phyloP scores from a whole-genome alignment of 768 basidiomycete genomes.

The Pleurotus eryngii region DNA sequence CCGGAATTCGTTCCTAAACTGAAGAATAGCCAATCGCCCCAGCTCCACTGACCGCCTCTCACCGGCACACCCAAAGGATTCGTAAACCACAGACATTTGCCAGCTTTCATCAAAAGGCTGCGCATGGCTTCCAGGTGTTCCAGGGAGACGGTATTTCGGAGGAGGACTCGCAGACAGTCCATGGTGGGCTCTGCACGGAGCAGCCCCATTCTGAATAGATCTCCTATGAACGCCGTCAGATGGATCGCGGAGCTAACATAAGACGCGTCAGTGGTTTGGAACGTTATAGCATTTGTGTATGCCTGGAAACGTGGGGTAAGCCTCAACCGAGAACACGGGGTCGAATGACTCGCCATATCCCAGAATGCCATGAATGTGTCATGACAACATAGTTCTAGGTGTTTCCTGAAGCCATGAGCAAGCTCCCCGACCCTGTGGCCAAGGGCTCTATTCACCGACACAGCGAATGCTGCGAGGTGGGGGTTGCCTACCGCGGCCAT shows the following conservation, averaged over 20 bases:
- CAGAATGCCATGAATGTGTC: slow-evolving; percentile 21
- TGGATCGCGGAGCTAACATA: slow-evolving; percentile 18
- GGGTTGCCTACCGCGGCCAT: slow-evolving; percentile 9
- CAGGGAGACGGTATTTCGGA: slow-evolving; percentile 20
- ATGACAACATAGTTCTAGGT: slow-evolving; percentile 20
- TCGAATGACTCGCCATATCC: slow-evolving; percentile 20
- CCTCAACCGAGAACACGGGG: background rate
- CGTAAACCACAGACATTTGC: slow-evolving; percentile 5
- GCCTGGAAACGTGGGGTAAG: background rate
- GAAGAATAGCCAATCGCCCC: background rate
- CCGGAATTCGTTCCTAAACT: background rate
- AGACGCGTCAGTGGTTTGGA: slow-evolving; percentile 11
- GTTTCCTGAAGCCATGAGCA: slow-evolving; percentile 21
- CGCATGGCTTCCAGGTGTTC: slow-evolving; percentile 24
- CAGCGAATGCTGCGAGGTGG: slow-evolving; percentile 20
- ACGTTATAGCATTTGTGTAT: slow-evolving; percentile 11
- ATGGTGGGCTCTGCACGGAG: slow-evolving; percentile 16
- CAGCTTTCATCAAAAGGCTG: slow-evolving; percentile 17
- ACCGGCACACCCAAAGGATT: background rate
- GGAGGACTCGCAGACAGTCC: slow-evolving; percentile 17
- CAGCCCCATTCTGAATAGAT: slow-evolving; percentile 21
- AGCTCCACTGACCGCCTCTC: background rate
- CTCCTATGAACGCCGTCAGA: slow-evolving; percentile 23
- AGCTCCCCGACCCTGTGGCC: slow-evolving; percentile 8
- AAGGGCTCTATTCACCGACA: slow-evolving; percentile 18